phyloP scores from a whole-genome alignment of 352 stramenopile species.

The Pythium folliculosum region DNA sequence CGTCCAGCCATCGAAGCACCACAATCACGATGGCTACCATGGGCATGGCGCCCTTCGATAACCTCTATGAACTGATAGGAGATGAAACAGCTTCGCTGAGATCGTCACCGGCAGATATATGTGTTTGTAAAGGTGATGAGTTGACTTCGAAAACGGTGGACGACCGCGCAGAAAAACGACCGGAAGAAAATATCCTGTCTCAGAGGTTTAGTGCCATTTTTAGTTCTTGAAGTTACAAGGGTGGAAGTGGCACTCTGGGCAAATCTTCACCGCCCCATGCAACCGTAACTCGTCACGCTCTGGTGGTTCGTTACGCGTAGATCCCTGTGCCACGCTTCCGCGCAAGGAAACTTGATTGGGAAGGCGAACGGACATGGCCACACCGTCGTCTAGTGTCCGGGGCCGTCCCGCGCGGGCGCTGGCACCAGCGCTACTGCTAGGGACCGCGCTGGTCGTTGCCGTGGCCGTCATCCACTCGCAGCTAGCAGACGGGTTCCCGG shows the following conservation, averaged over 20 bases:
- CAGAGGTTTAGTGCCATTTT: slow-evolving; percentile 3
- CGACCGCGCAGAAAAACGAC: slow-evolving; percentile 17
- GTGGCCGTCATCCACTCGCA: not conserved
- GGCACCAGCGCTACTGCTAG: slow-evolving; percentile 8
- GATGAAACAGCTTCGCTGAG: not conserved
- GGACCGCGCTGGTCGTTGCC: slow-evolving; percentile 1
- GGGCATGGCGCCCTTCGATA: not conserved
- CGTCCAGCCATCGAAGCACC: too few relatives aligned
- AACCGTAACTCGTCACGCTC: not conserved
- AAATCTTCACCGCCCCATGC: not conserved
- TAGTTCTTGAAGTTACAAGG: slow-evolving; percentile 10
- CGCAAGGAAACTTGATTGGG: not conserved
- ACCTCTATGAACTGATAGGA: not conserved
- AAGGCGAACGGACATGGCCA: not conserved
- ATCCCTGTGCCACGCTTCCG: too few relatives aligned
- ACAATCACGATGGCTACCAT: too few relatives aligned
- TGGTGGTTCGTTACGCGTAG: too few relatives aligned
- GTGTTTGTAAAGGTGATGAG: not conserved
- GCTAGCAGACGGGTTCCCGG: not conserved
- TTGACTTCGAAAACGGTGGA: not conserved
- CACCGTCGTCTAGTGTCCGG: not conserved
- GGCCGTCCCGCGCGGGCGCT: not conserved
- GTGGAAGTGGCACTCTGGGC: not conserved
- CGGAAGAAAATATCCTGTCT: slow-evolving; percentile 9
- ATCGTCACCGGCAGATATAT: slow-evolving; percentile 2